Base-by-base conservation (phyloP, 768 basidiomycete genomes). In the Leccinum truebloodii region DNA sequence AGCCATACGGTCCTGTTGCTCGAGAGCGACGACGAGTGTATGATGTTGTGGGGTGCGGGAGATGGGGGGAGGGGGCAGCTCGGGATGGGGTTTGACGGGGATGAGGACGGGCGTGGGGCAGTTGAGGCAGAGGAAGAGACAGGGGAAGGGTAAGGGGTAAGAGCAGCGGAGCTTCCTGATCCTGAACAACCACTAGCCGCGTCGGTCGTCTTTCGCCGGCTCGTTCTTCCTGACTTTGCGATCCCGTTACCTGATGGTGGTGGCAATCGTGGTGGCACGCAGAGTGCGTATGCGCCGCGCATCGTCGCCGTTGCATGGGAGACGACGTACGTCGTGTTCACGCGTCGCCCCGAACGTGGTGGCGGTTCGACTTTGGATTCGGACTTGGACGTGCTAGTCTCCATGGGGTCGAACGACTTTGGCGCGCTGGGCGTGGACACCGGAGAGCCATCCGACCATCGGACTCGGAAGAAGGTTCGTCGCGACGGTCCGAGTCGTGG, bases 341-440 rank as follows among this genome's bases (percentile, higher is more conserved):
- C 82, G 12, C 51, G 10, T 9, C 51, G n/a, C 24, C n/a, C 3
- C 7, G 14, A 44, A 49, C 0, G 32, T 32, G 13, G 0, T 35
- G 34, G 34, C 24, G 10, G 16, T 50, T 50, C 49, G 49, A 16
- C 12, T 32, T 22, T 6, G 32, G 18, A 26, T 1, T 52, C 16
- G 28, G 50, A 30, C 2, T 68, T 73, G 52, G 89, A 88, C 64
- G 68, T 84, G 3, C 63, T 95, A 30, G 67, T 96, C 24, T 86
- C 94, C 2, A 87, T 95, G 81, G 95, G 95, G 1, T 81, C 86
- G 2, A 82, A 95, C 73, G 94, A 94, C 69, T 94, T 87, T 67
- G 94, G 92, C 3, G 87, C 90, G 70, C 79, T 94, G 50, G 94
- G 93, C 1, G 67, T 82, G 50, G 88, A 59, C 44, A 13, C 44